Conservation (phyloP, 208 protist genomes). For the Acanthamoeba royreba region DNA sequence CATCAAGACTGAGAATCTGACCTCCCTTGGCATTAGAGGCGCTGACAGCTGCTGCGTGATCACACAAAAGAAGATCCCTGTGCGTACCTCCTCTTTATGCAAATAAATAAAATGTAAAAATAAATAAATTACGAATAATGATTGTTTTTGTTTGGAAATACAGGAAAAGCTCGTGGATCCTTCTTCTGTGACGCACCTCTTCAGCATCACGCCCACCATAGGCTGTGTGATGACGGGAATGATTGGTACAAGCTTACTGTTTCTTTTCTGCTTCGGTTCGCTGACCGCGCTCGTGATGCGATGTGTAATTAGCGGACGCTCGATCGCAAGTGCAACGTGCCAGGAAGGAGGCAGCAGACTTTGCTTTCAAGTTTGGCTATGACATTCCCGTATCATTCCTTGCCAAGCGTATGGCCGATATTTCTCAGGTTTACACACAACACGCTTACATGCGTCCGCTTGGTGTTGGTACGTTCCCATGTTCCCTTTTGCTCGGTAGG, state of each 20-base stretch:
- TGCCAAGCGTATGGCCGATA: conserved; percentile 95
- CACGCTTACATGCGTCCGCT: conserved; percentile 93
- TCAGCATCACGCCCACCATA: conserved; percentile 90
- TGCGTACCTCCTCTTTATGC: conserved; percentile 31
- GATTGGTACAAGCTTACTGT: conserved; percentile 64
- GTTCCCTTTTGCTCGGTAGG: not conserved
- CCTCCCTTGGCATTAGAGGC: conserved; percentile 93
- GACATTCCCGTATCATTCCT: conserved; percentile 93
- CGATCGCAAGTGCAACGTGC: conserved; percentile 89
- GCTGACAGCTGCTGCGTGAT: conserved; percentile 92
- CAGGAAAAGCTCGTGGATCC: conserved; percentile 95
- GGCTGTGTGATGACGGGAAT: conserved; percentile 95
- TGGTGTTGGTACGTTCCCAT: conserved; percentile 81
- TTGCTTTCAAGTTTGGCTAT: conserved; percentile 94
- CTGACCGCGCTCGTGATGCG: not conserved
- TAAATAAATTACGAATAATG: not conserved
- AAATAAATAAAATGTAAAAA: not conserved
- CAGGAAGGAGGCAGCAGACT: conserved; percentile 93
- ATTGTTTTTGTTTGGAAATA: not conserved
- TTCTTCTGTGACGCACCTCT: conserved; percentile 93
- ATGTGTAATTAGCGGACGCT: conserved; percentile 81
- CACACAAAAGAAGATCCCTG: conserved; percentile 96
- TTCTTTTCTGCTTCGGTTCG: not conserved
- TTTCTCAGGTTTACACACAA: conserved; percentile 96
- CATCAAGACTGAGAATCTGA: conserved; percentile 93